These are phyloP conservation scores for Sporothrix globosa DNA, from an alignment of 2,329 filamentous ascomycete species.

Conservation along the genomic window DNA sequence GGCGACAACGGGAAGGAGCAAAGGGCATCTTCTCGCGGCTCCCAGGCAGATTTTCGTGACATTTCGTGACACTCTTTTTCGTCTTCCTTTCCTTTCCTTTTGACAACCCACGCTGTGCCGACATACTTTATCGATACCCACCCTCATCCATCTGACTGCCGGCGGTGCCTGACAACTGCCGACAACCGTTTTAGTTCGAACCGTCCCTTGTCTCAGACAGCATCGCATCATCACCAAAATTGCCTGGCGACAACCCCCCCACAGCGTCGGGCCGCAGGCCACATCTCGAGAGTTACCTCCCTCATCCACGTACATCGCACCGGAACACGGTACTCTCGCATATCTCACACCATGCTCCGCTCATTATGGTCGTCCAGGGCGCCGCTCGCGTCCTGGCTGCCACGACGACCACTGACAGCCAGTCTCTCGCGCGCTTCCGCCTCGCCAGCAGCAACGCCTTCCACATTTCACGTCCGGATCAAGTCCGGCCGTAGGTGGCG, in stretches of 20 bases:
- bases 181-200: neutral
- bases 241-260: neutral
- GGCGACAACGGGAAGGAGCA: slow-evolving; percentile 19
- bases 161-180: neutral
- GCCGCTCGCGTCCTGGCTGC: slow-evolving; percentile 29
- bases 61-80: neutral
- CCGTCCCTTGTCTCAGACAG: neutral
- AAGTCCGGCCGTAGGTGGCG: slow-evolving; percentile 31
- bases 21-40: slow-evolving; percentile 4
- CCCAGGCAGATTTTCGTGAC: neutral
- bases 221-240: slow-evolving; percentile 15
- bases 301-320: no score
- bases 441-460: slow-evolving; percentile 14
- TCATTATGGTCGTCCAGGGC: slow-evolving; percentile 31
- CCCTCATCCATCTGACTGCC: neutral
- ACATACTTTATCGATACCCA: neutral
- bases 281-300: neutral
- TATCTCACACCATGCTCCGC: slow-evolving; percentile 31
- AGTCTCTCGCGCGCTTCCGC: neutral
- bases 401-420: slow-evolving; percentile 12
- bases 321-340: neutral
- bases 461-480: slow-evolving; percentile 35
- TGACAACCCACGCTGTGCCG: neutral
- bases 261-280: slow-evolving; percentile 19
- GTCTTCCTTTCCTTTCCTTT: neutral